phyloP scores from a whole-genome alignment of 148 eudicot genomes.

The Amaranthus palmeri region DNA sequence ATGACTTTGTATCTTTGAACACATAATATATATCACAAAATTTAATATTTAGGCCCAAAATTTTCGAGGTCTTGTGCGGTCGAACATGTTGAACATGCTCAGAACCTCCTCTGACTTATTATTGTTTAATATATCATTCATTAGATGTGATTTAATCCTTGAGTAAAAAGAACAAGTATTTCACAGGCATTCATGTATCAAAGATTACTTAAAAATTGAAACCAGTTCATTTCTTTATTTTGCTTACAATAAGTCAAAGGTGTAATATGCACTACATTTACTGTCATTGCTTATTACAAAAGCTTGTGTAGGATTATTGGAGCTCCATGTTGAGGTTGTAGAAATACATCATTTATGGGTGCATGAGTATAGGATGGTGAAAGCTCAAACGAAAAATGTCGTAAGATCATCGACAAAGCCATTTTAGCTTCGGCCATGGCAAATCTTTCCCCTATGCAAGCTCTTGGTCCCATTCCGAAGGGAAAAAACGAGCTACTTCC shows the following conservation, averaged over 20 bases:
- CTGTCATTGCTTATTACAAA: background rate
- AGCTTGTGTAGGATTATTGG: background rate
- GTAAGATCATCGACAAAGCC: conserved; percentile 20
- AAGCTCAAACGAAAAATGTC: conserved; percentile 9
- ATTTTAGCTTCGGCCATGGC: conserved; percentile 21
- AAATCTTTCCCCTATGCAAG: conserved; percentile 26
- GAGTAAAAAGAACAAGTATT: too few species aligned
- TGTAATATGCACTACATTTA: background rate
- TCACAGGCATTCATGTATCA: too few species aligned
- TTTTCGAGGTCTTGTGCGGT: too few species aligned
- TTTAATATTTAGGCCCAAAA: too few species aligned
- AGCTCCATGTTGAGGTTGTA: conserved; percentile 12
- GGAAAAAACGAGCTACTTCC: conserved; percentile 18
- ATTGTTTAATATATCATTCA: too few species aligned
- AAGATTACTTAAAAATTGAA: too few species aligned
- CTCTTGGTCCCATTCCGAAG: conserved; percentile 28
- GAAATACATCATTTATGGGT: conserved; percentile 23
- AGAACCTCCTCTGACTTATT: too few species aligned
- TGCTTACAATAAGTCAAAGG: background rate
- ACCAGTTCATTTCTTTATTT: background rate
- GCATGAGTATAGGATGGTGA: conserved; percentile 5
- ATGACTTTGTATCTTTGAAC: too few species aligned
- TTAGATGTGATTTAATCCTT: too few species aligned
- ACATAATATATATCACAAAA: too few species aligned
- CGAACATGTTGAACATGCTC: too few species aligned